A percentile compares a stretch with the other conserved stretches of the same genome.
Evolutionary conservation across 2,329 filamentous ascomycete species (phyloP).

Genomic region (Allantophomopsis cytisporea): DNA sequence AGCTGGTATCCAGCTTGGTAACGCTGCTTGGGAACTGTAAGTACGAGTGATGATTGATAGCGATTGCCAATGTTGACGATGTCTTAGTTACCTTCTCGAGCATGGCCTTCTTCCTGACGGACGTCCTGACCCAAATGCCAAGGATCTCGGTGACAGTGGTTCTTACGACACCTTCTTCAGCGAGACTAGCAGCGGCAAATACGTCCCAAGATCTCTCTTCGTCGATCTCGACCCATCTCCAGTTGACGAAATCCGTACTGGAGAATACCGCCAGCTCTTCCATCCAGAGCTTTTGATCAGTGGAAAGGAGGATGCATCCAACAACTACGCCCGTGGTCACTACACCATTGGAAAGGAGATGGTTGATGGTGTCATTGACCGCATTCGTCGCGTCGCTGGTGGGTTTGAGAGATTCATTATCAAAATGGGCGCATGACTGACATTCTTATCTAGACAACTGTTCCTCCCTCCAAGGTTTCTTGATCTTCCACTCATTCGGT

Average conservation of each 20-base stretch:
- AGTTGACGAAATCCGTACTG: slow-evolving; percentile 54
- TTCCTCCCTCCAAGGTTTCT: slow-evolving; percentile 50
- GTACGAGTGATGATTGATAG: slow-evolving; percentile 14
- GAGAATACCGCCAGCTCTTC: slow-evolving; percentile 47
- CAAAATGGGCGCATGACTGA: too few relatives aligned
- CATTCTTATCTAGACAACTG: slow-evolving; percentile 38
- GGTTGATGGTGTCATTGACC: slow-evolving; percentile 48
- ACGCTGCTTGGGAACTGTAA: slow-evolving; percentile 58
- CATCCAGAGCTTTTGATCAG: slow-evolving; percentile 53
- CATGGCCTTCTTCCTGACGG: slow-evolving; percentile 50
- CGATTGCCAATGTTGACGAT: background rate
- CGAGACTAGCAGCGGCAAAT: slow-evolving; percentile 50
- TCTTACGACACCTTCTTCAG: slow-evolving; percentile 55
- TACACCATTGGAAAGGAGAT: slow-evolving; percentile 58
- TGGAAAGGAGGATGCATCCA: slow-evolving; percentile 56
- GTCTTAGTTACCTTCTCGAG: slow-evolving; percentile 46
- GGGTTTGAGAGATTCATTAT: slow-evolving; percentile 10
- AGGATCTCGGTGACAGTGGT: slow-evolving; percentile 35
- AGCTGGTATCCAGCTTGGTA: slow-evolving; percentile 53
- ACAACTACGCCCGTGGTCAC: slow-evolving; percentile 57
- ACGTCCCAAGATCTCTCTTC: slow-evolving; percentile 54
- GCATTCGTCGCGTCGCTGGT: slow-evolving; percentile 50
- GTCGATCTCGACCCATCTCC: slow-evolving; percentile 54
- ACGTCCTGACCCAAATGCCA: slow-evolving; percentile 37
- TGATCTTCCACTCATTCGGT: slow-evolving; percentile 57